phyloP scores from a whole-genome alignment of 176 grass and related monocot genomes.

The Triticum timopheevii region DNA sequence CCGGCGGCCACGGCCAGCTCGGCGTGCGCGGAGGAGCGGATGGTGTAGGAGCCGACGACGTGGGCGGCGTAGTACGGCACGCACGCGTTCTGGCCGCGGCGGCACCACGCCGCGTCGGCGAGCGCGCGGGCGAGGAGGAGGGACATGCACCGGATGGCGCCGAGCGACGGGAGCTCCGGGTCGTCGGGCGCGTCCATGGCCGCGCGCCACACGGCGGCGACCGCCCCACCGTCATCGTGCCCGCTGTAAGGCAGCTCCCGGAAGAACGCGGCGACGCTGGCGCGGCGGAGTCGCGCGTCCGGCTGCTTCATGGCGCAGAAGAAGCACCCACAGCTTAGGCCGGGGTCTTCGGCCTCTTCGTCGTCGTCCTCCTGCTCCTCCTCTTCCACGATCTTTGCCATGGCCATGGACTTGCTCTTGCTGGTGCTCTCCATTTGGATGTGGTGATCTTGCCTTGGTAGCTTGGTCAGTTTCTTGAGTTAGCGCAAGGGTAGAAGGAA shows the following conservation, averaged over 20 bases:
- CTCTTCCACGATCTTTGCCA: constrained; percentile 47
- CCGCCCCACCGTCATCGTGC: constrained; percentile 20
- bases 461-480: neutral
- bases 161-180: constrained; percentile 70
- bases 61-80: constrained; percentile 91
- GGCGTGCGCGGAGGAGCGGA: constrained; percentile 60
- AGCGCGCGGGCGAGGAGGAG: constrained; percentile 64
- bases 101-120: constrained; percentile 49
- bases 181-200: constrained; percentile 82
- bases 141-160: constrained; percentile 88
- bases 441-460: neutral
- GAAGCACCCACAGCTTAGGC: constrained; percentile 60
- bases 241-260: constrained; percentile 57
- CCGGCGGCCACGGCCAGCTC: constrained; percentile 61
- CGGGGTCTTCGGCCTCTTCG: constrained; percentile 4
- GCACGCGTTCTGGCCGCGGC: constrained; percentile 50
- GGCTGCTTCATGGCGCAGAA: constrained; percentile 67
- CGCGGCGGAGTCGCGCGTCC: constrained; percentile 46
- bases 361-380: constrained; percentile 4
- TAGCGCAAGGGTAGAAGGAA: constrained; percentile 20
- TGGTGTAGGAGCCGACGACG: constrained; percentile 83
- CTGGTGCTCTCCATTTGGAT: constrained; percentile 33
- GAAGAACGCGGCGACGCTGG: constrained; percentile 60
- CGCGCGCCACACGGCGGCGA: constrained; percentile 61
- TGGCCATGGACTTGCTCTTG: constrained; percentile 41